Evolutionary conservation across 306 rosid genomes (phyloP).

Genomic region (Prunus kanzakura): DNA sequence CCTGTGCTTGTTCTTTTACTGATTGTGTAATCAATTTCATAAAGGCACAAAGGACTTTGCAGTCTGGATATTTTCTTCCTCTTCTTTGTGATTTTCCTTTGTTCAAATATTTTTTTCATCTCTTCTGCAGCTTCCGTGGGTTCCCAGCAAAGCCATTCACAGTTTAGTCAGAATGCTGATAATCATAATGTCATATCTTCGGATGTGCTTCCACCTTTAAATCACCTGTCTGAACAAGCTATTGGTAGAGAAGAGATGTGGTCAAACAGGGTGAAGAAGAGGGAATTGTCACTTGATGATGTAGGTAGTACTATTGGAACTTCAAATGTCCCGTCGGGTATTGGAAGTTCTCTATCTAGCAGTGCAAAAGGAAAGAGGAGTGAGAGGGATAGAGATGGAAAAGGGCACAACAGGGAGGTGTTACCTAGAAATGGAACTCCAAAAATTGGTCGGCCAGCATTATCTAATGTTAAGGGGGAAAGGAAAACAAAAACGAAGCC

Average conservation of each 20-base stretch:
- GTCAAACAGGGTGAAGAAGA: conserved; percentile 92
- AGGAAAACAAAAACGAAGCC: conserved; percentile 94
- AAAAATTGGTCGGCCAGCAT: conserved; percentile 79
- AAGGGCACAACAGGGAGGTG: conserved; percentile 84
- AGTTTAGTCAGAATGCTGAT: conserved; percentile 64
- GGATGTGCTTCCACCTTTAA: conserved; percentile 55
- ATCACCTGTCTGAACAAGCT: conserved; percentile 58
- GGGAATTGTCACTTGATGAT: conserved; percentile 92
- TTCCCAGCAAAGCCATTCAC: conserved; percentile 80
- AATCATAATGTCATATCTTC: conserved; percentile 53
- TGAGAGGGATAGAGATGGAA: conserved; percentile 98
- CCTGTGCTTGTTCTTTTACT: conserved; percentile 1
- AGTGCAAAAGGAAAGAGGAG: conserved; percentile 97
- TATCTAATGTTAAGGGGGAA: conserved; percentile 76
- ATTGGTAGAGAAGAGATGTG: conserved; percentile 71
- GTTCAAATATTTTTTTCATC: conserved; percentile 1
- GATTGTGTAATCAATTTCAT: conserved; percentile 3
- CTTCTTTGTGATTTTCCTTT: neutral
- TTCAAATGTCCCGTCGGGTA: conserved; percentile 56
- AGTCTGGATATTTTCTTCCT: neutral
- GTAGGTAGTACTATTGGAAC: conserved; percentile 58
- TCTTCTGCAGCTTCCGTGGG: conserved; percentile 69
- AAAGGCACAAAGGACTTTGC: conserved; percentile 7
- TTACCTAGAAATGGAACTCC: conserved; percentile 80
- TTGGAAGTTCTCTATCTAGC: conserved; percentile 72